Conservation (phyloP, 371 early-diverging fungal species). For the Mortierella sp. region DNA sequence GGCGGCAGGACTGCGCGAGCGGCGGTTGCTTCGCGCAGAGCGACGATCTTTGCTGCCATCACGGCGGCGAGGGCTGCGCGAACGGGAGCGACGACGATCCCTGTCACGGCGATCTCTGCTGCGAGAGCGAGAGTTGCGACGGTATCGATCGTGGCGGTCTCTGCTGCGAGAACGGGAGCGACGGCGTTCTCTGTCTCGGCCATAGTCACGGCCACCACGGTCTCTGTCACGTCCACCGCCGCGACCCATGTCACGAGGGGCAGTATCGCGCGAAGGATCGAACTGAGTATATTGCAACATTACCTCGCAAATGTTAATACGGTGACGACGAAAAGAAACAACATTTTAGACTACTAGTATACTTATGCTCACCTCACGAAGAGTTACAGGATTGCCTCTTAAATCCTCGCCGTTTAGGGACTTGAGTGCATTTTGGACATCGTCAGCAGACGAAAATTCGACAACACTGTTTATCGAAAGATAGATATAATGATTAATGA, state of each 20-base stretch:
- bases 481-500: background rate
- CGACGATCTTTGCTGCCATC: conserved; percentile 41
- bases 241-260: conserved; percentile 57
- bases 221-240: conserved; percentile 43
- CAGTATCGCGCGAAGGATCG: conserved; percentile 56
- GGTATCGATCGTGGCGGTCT: conserved; percentile 41
- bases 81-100: conserved; percentile 65
- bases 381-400: conserved; percentile 81
- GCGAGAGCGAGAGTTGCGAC: conserved; percentile 50
- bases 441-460: conserved; percentile 85
- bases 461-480: conserved; percentile 72
- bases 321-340: background rate
- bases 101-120: conserved; percentile 55
- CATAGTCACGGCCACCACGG: conserved; percentile 49
- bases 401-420: conserved; percentile 90
- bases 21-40: conserved; percentile 28
- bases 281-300: conserved; percentile 22
- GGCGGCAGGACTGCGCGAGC: conserved; percentile 32
- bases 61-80: conserved; percentile 50
- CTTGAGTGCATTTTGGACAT: conserved; percentile 88
- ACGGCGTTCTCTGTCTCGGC: conserved; percentile 60
- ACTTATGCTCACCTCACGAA: conserved; percentile 78
- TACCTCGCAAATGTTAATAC: background rate
- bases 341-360: background rate
- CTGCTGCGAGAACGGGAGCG: conserved; percentile 63